These are phyloP conservation scores for Tripterygium wilfordii DNA, from an alignment of 177 flowering plant genomes.

Conservation along the genomic window DNA sequence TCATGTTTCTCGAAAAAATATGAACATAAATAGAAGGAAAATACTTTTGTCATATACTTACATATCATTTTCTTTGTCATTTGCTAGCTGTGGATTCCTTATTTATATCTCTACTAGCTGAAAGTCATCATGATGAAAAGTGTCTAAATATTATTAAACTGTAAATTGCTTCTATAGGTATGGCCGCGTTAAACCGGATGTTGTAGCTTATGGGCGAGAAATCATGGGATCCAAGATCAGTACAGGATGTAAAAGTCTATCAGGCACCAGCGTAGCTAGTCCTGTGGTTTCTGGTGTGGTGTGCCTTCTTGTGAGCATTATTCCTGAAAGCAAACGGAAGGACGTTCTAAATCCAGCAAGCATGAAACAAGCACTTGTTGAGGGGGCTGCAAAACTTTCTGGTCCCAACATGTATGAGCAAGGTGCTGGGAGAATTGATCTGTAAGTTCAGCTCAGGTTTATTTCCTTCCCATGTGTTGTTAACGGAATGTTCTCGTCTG, in stretches of 20 bases:
- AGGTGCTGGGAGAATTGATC: constrained; percentile 97
- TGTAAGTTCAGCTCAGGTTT: constrained; percentile 49
- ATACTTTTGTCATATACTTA: too few relatives aligned
- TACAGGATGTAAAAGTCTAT: constrained; percentile 95
- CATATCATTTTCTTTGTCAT: too few relatives aligned
- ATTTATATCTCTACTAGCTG: too few relatives aligned
- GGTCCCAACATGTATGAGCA: constrained; percentile 99
- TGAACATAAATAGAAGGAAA: too few relatives aligned
- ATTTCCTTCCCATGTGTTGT: constrained; percentile 1
- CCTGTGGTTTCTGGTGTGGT: constrained; percentile 99
- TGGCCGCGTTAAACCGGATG: constrained; percentile 96
- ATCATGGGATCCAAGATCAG: constrained; percentile 98
- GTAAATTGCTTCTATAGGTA: constrained; percentile 40
- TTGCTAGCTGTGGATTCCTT: too few relatives aligned
- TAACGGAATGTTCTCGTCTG: background rate
- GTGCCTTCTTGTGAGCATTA: constrained; percentile 87
- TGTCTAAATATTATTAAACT: background rate
- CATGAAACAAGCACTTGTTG: constrained; percentile 98
- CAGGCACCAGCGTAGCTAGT: constrained; percentile 99
- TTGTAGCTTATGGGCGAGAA: constrained; percentile 97
- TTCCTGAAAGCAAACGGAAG: constrained; percentile 65
- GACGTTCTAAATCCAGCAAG: constrained; percentile 89
- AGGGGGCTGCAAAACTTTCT: constrained; percentile 95
- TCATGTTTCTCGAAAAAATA: too few relatives aligned
- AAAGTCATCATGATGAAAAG: too few relatives aligned